These are phyloP conservation scores for Blastomyces percursus DNA, from an alignment of 2,329 filamentous ascomycete species.

Conservation along the genomic window DNA sequence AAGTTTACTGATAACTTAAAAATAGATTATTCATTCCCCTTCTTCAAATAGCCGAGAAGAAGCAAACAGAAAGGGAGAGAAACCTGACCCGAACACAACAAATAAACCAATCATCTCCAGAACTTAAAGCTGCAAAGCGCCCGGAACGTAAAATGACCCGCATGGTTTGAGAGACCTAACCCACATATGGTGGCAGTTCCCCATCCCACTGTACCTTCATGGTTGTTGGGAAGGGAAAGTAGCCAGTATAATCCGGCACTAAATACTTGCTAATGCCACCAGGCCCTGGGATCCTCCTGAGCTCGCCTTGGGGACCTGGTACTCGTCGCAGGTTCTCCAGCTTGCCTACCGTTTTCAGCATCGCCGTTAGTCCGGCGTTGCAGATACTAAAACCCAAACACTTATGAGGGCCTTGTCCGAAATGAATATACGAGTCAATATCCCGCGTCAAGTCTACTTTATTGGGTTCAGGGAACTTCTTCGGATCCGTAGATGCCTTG, in stretches of 20 bases:
- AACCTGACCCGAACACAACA: background rate
- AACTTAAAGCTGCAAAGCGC: background rate
- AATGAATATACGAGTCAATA: slow-evolving; percentile 32
- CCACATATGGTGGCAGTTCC: slow-evolving; percentile 18
- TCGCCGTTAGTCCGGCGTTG: slow-evolving; percentile 30
- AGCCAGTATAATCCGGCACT: slow-evolving; percentile 33
- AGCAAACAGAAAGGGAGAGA: background rate
- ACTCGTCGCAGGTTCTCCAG: slow-evolving; percentile 38
- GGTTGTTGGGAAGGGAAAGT: slow-evolving; percentile 34
- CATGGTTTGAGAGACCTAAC: background rate
- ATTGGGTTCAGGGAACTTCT: slow-evolving; percentile 28
- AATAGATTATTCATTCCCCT: too few relatives aligned
- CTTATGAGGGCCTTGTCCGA: slow-evolving; percentile 39
- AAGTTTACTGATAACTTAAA: background rate
- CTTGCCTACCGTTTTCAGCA: slow-evolving; percentile 35
- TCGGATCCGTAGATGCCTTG: slow-evolving; percentile 29
- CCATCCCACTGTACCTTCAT: slow-evolving; percentile 38
- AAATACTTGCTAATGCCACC: slow-evolving; percentile 36
- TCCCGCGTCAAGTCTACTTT: slow-evolving; percentile 37
- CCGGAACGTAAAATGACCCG: background rate
- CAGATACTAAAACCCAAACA: slow-evolving; percentile 36
- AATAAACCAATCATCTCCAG: background rate
- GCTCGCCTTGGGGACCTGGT: slow-evolving; percentile 36
- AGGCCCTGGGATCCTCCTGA: slow-evolving; percentile 33
- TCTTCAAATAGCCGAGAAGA: background rate